These are phyloP conservation scores for Clarkia xantiana DNA, from an alignment of 345 rosid species.

Conservation along the genomic window DNA sequence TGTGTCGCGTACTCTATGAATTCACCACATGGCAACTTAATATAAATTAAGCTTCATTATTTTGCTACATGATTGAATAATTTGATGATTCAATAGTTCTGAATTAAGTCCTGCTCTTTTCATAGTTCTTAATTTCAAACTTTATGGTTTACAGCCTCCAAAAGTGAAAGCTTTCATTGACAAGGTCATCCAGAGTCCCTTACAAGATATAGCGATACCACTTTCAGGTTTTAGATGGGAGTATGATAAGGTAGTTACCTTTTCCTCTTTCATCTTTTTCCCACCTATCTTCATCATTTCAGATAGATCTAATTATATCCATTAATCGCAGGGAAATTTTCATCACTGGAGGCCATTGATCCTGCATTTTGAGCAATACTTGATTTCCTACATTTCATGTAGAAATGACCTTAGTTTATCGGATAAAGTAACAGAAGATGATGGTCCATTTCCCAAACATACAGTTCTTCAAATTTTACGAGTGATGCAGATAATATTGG, in stretches of 20 bases:
- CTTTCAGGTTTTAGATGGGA: slow-evolving; percentile 94
- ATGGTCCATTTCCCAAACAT: slow-evolving; percentile 60
- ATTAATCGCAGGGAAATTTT: slow-evolving; percentile 65
- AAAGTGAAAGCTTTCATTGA: slow-evolving; percentile 76
- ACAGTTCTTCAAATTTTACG: slow-evolving; percentile 76
- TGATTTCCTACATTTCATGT: slow-evolving; percentile 63
- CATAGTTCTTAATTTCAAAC: not conserved
- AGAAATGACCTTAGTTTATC: slow-evolving; percentile 78
- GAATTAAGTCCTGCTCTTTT: no score
- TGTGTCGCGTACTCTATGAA: no score
- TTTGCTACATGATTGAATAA: no score
- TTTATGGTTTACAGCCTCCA: slow-evolving; percentile 50
- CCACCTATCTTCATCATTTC: not conserved
- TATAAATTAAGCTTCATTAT: no score
- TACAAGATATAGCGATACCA: slow-evolving; percentile 91
- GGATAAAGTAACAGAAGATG: slow-evolving; percentile 57
- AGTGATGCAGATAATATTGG: slow-evolving; percentile 77
- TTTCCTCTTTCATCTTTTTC: not conserved
- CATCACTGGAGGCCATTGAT: slow-evolving; percentile 96
- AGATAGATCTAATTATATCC: not conserved
- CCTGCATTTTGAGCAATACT: slow-evolving; percentile 82
- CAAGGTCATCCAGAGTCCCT: slow-evolving; percentile 91
- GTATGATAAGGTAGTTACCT: slow-evolving; percentile 53
- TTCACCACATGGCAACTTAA: no score
- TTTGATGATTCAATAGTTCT: no score